Evolutionary conservation across 2,329 filamentous ascomycete genomes (phyloP).

Genomic region (Didymella arachidicola): DNA sequence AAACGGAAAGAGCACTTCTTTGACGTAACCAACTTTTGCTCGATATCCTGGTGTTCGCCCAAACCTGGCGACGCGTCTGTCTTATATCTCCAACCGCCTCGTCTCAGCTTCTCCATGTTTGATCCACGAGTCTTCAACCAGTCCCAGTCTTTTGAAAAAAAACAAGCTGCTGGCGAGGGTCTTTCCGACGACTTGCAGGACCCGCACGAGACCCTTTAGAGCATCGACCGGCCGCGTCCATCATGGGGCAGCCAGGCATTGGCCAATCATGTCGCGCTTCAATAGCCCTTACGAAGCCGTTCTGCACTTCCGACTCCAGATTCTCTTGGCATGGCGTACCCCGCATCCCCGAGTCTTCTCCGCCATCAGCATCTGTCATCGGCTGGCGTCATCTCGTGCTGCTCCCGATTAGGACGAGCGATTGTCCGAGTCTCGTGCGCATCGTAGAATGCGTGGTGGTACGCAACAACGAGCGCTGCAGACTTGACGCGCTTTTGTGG

Average conservation of each 20-base stretch:
- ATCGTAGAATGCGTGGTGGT: neutral
- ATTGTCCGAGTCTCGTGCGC: constrained; percentile 22
- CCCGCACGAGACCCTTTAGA: constrained; percentile 20
- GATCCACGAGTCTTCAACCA: neutral
- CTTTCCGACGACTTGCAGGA: constrained; percentile 20
- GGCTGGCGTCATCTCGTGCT: constrained; percentile 12
- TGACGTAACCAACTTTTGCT: constrained; percentile 14
- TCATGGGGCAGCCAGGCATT: constrained; percentile 12
- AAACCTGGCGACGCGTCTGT: constrained; percentile 8
- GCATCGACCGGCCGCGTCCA: constrained; percentile 15
- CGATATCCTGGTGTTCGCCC: neutral
- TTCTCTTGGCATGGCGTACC: constrained; percentile 28
- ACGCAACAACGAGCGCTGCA: neutral
- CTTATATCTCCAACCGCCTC: constrained; percentile 10
- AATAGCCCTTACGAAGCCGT: constrained; percentile 27
- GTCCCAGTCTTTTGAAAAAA: neutral
- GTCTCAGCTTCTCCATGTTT: neutral
- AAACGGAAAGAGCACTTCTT: constrained; percentile 9
- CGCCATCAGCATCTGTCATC: constrained; percentile 6
- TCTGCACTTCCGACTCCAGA: constrained; percentile 30
- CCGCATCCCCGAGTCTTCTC: constrained; percentile 33
- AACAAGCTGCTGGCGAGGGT: constrained; percentile 3
- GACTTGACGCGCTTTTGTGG: constrained; percentile 4
- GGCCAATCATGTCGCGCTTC: constrained; percentile 25
- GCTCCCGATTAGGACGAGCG: constrained; percentile 12